Base-by-base conservation (phyloP, 768 basidiomycete genomes). In the Leucocoprinus sp. region DNA sequence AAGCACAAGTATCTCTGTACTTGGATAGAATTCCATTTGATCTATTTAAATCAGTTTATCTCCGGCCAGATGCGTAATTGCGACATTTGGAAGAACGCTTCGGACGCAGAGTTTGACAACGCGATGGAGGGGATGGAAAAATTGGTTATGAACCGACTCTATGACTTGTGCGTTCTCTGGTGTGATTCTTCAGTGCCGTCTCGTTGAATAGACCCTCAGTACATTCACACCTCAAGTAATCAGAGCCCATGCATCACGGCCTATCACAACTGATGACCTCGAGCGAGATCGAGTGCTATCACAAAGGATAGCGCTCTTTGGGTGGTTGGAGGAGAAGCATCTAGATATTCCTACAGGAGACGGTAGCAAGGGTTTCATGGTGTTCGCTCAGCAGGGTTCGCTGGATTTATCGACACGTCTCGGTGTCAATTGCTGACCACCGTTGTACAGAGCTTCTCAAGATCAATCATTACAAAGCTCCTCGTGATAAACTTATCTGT, bases 91-190 rank as follows among this genome's bases (percentile, higher is more conserved):
- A 78, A 78, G 57, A 79, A 80, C 48, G 76, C 76, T 1, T 72
- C 81, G 2, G 82, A 90, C 17, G 65, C 69, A 5, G 93, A 98
- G 61, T 97, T 99, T 53, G 96, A 98, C 43, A 93, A 95, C 55
- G 91, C 93, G 0, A 78, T 92, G 70, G 96, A 99, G 64, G 93
- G 93, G 42, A 97, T 98, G 91, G 96, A 99, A 72, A 99, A 99
- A 63, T 76, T 99, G 5, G 96, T 99, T 54, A 98, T 99, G 96
- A 99, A 98, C 56, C 72, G 92, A 42, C 67, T 98, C 42, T 98
- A 96, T 62, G 90, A 93, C 55, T 91, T 88, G 93, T 97, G 51
- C 59, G 86, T 78, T 40, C 18, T 17, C 37, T 35, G 17, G 36
- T 21, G 19, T 48, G 18, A 45, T 34, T 36, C 47, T 52, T 34